Evolutionary conservation across 83 land plant species (phyloP), one percentile per base, ranked within the genome.

Genomic region (Picea abies): DNA sequence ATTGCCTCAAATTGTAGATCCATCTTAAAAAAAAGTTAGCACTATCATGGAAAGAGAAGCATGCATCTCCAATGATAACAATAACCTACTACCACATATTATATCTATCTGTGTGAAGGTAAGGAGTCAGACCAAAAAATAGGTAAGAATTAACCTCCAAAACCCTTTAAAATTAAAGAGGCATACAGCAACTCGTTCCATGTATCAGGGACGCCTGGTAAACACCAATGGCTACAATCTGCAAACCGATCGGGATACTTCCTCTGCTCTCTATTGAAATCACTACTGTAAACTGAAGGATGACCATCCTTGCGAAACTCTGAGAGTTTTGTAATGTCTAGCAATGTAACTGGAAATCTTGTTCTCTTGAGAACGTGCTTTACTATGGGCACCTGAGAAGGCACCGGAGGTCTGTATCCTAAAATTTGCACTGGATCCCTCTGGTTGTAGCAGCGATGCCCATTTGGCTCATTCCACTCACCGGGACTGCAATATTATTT

Each of bases 161-260:
- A 52, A 52, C 56, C 56, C 56, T 52, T 52, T 12, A 11, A 52
- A 52, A 52, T 12, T 14, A 52, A 52, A 52, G 56, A 52, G 12
- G 11, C 12, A 52, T 52, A 52, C 56, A 90, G 71, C 37, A 90
- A 86, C 35, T 83, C 79, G 70, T 90, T 90, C 92, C 92, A 90
- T 7, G 90, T 80, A 70, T 90, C 92, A 10, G 92, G 92, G 35
- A 86, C 67, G 3, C 92, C 92, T 2, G 92, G 92, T 19, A 90
- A 82, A 80, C 92, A 90, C 92, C 92, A 90, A 32, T 90, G 92
- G 82, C 92, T 90, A 80, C 92, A 90, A 63, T 90, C 92, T 22
- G 91, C 83, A 10, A 82, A 89, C n/a, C 35, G 39, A 11, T 83
- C 78, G 12, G 86, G 88, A 10, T 85, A 64, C 10, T 82, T 71